Evolutionary conservation across 768 basidiomycete genomes (phyloP), one percentile per base, ranked within the genome.

Genomic region (Podaxis rugospora): DNA sequence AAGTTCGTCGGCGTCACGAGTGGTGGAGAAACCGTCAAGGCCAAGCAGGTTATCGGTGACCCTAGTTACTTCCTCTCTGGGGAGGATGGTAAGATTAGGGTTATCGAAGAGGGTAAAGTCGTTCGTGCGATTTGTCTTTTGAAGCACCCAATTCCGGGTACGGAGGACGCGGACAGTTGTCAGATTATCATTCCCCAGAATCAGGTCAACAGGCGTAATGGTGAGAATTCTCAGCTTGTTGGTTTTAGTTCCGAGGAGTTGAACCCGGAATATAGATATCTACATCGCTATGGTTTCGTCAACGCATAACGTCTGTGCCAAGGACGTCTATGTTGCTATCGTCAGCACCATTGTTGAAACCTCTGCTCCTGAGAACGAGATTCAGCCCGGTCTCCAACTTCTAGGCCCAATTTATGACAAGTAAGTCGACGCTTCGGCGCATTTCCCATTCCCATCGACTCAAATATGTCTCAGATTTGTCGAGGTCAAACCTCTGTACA

Each of bases 151-250:
- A 96, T 99, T 64, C 97, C 97, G 51, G 95, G 92, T 53, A 98
- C 97, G 44, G 96, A 98, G 21, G 91, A 98, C 70, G 80, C 89
- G 50, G 97, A 99, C 77, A 94, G 92, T 67, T 88, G 88, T 40
- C 97, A 99, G 75, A 94, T 99, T 69, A 95, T 99, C 74, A 96
- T 99, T 64, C 97, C 97, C 42, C 97, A 98, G 76, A 98, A 98
- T 75, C 97, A 99, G 76, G 95, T 99, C 65, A 81, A 83, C 66
- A 82, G 97, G 66, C 86, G 89, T 76, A 92, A 99, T 70, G 97
- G 96, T 92, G 71, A 67, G 88, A 73, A 14, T 23, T 35, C 51
- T 35, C 4, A 40, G n/a, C 18, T n/a, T 18, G 11, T 32, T 13
- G 35, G 14, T 50, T 27, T 51, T 51, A 21, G 42, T 18, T 59